Evolutionary conservation across 805 yeast species (phyloP), one percentile per base, ranked within the genome.

Genomic region (Jamesozyma gamospora): DNA sequence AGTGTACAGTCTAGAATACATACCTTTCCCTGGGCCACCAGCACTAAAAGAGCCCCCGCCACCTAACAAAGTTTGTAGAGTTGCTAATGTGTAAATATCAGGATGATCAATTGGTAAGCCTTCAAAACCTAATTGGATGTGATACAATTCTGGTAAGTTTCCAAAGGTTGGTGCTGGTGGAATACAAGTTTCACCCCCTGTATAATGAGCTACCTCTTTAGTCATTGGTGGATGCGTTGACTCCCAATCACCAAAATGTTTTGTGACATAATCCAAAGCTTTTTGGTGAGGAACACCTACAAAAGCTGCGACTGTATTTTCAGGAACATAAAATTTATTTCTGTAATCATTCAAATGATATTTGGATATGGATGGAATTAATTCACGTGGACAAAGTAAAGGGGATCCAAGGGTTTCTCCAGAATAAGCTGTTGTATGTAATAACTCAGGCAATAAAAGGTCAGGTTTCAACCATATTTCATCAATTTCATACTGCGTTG

Each of bases 1-100:
- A 0, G 95, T 85, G 66, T 87, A 92, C 18, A 94, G 74, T 43
- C 97, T 72, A 4, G 96, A 85, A 59, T 87, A 92, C 97, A 92
- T 88, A 4, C 98, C 98, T 62, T 92, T 92, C 39, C 98, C 98
- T 14, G 98, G 98, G 0, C 98, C 98, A 48, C 98, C 98, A 9
- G 98, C 97, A 15, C 94, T 80, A 56, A 92, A 92, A 1, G 97
- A 87, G 4, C 96, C 94, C 41, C 97, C 98, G 28, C 97, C 96
- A 32, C 98, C 98, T 12, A 92, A 66, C 17, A 90, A 67, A 43
- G 88, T 85, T 58, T 92, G 97, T 42, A 92, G 68, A 1, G 87
- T 78, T 2, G 97, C 96, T 30, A 87, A 66, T 1, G 95, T 94
- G 54, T 92, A 92, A 33, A 88, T 77, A 51, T 92, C 96, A 15